Base-by-base conservation (phyloP, 352 stramenopile species). In the Globisporangium apiculatum region DNA sequence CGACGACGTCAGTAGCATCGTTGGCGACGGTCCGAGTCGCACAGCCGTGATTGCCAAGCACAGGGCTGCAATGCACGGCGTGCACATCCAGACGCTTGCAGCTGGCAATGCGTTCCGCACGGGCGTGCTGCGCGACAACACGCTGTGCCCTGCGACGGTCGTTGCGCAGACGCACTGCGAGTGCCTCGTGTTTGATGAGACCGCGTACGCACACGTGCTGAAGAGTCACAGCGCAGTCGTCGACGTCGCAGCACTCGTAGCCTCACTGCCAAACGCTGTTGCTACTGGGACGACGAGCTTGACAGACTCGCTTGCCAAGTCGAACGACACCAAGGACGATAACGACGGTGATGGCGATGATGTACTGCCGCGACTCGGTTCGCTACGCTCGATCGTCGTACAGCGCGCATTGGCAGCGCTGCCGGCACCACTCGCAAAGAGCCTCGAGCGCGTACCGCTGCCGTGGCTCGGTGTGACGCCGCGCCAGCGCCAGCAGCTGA, bases 21-120 rank as follows among this genome's bases (percentile, higher is more conserved):
- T 15, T 3, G 18, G 45, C 8, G 47, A 48, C 41, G n/a, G 41
- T 7, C 31, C 51, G 18, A 57, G 18, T 24, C 50, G 61, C 24
- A 52, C 49, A 31, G 58, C 41, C 9, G 31, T 54, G 53, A 60
- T 64, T 18, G 58, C 61, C 5, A 52, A 54, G 37, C 71, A 83
- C 49, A 66, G 73, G 12, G 66, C 66, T 1, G 71, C 62, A 1
- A 83, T 82, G 57, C 66, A 82, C 45, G 76, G 78, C 0, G 57
- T 86, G 9, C 74, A 89, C 40, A 66, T 89, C 14, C 76, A 86
- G 54, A 86, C 76, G 8, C 62, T 89, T 5, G 65, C 73, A 11
- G 53, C 70, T 6, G 54, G 57, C n/a, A 84, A 84, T 53, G 67
- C 74, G 0, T 86, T 89, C 64, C 76, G 79, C 10, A 75, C 67